These are phyloP conservation scores for Prunella vulgaris DNA, from an alignment of 257 asterid genomes.

Conservation along the genomic window DNA sequence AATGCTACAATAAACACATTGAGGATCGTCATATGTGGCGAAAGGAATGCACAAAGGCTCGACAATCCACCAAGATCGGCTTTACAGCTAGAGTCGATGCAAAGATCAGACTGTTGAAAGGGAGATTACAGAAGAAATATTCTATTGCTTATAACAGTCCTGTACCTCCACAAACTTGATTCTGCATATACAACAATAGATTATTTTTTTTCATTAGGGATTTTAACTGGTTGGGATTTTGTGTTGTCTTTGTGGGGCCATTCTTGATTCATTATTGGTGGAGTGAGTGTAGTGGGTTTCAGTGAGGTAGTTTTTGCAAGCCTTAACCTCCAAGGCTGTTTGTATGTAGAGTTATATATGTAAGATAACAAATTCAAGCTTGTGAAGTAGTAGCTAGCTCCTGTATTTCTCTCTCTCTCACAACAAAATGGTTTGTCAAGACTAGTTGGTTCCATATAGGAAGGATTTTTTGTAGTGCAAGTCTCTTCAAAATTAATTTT, in stretches of 20 bases:
- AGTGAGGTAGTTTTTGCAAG: conserved; percentile 27
- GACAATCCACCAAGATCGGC: conserved; percentile 63
- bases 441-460: no score
- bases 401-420: background rate
- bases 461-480: no score
- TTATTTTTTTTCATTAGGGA: conserved; percentile 10
- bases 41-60: conserved; percentile 60
- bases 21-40: conserved; percentile 80
- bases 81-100: conserved; percentile 89
- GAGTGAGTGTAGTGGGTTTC: conserved; percentile 21
- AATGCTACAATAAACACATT: conserved; percentile 57
- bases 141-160: no score
- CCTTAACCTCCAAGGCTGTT: conserved; percentile 15
- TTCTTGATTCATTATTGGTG: conserved; percentile 35
- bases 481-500: no score
- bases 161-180: conserved; percentile 27
- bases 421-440: no score
- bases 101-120: conserved; percentile 61
- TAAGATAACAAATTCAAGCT: conserved; percentile 10
- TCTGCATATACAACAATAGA: conserved; percentile 7
- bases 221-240: conserved; percentile 20
- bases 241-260: conserved; percentile 12
- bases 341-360: conserved; percentile 46
- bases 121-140: conserved; percentile 57
- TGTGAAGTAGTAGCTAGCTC: conserved; percentile 32